Evolutionary conservation across 352 stramenopile genomes (phyloP).

Genomic region (Pythium guiyangense): DNA sequence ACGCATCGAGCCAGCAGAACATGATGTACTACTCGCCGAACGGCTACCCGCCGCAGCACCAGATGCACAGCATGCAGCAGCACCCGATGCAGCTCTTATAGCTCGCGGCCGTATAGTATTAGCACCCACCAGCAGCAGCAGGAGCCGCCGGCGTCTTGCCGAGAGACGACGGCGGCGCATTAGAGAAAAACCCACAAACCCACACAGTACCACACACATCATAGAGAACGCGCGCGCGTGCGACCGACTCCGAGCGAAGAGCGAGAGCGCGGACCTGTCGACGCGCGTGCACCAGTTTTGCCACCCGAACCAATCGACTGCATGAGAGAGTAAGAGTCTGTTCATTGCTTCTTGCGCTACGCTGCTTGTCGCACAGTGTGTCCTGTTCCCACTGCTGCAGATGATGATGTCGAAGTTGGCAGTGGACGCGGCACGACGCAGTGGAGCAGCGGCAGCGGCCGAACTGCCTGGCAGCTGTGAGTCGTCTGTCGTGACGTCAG

Average conservation of each 20-base stretch:
- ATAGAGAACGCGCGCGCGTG: too few species aligned
- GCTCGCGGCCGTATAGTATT: conserved; percentile 26
- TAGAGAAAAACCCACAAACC: background rate
- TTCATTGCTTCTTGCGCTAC: too few species aligned
- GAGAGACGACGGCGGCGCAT: background rate
- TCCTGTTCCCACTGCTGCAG: background rate
- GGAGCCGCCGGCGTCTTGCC: too few species aligned
- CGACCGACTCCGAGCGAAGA: background rate
- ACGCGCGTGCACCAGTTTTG: conserved; percentile 1
- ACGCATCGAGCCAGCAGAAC: conserved; percentile 18
- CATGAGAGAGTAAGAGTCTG: too few species aligned
- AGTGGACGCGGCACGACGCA: background rate
- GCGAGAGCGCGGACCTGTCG: background rate
- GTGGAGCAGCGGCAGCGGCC: background rate
- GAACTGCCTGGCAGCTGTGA: conserved; percentile 17
- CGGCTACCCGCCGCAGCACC: conserved; percentile 44
- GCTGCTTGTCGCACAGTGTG: background rate
- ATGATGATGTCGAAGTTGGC: background rate
- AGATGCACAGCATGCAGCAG: conserved; percentile 70
- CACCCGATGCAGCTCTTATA: conserved; percentile 78
- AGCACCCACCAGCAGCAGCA: background rate
- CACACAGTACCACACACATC: background rate
- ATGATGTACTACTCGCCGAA: conserved; percentile 79
- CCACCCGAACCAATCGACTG: background rate
- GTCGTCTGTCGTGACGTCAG: conserved; percentile 7